Conservation (phyloP, 805 yeast genomes). For the Yarrowia hollandica region DNA sequence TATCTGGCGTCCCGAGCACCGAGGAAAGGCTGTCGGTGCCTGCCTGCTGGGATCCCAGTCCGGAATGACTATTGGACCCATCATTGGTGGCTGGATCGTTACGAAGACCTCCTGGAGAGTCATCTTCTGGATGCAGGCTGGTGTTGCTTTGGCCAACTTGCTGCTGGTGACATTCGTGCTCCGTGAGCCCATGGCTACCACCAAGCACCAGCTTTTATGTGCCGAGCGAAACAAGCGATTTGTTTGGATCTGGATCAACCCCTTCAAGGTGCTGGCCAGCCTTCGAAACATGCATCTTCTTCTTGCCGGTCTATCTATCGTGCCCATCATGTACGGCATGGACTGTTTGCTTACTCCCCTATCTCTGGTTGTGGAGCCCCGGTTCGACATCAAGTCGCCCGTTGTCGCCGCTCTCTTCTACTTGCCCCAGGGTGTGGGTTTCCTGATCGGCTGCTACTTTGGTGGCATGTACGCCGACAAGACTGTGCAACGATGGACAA, state of each 20-base stretch:
- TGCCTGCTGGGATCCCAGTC: slow-evolving; percentile 53
- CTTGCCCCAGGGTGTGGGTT: slow-evolving; percentile 59
- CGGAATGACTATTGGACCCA: slow-evolving; percentile 57
- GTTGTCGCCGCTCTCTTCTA: slow-evolving; percentile 55
- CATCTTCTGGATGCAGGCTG: slow-evolving; percentile 53
- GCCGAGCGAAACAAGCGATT: slow-evolving; percentile 40
- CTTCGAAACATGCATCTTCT: slow-evolving; percentile 45
- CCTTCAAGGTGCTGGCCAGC: slow-evolving; percentile 48
- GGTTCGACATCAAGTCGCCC: slow-evolving; percentile 52
- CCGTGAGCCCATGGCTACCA: slow-evolving; percentile 45
- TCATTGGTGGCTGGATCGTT: slow-evolving; percentile 54
- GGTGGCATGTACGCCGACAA: slow-evolving; percentile 58
- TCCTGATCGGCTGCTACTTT: slow-evolving; percentile 49
- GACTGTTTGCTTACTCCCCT: slow-evolving; percentile 56
- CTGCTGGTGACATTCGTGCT: slow-evolving; percentile 45
- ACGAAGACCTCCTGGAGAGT: slow-evolving; percentile 56
- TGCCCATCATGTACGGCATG: slow-evolving; percentile 52
- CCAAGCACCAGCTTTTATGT: slow-evolving; percentile 10
- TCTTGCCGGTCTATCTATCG: slow-evolving; percentile 40
- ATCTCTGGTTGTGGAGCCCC: slow-evolving; percentile 55
- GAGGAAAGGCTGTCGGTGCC: slow-evolving; percentile 55
- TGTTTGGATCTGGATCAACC: slow-evolving; percentile 49
- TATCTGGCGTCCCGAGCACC: slow-evolving; percentile 50
- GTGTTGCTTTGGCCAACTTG: slow-evolving; percentile 45
- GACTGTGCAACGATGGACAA: slow-evolving; percentile 46